Conservation (phyloP, 2,329 filamentous ascomycete genomes). For the Ceratocystiopsis brevicomis region DNA sequence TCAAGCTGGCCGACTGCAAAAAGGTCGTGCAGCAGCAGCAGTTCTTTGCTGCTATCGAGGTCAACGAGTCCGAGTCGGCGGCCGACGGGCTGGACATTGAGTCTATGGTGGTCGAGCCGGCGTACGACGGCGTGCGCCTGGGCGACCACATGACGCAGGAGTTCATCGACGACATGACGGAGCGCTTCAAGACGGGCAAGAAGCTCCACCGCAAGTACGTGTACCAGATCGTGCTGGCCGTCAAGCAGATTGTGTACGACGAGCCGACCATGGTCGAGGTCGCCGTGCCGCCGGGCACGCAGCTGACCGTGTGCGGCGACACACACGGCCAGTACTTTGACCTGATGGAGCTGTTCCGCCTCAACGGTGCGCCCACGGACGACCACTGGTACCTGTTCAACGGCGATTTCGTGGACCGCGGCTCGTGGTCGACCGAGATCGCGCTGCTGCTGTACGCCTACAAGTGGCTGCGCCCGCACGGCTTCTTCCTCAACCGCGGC, state of each 20-base stretch:
- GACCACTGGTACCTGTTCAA: constrained; percentile 95
- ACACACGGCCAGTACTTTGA: constrained; percentile 98
- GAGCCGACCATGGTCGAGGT: constrained; percentile 96
- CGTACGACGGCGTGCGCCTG: constrained; percentile 69
- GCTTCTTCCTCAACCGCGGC: constrained; percentile 89
- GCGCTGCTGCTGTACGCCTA: constrained; percentile 84
- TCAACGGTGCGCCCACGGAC: constrained; percentile 69
- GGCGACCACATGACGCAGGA: constrained; percentile 80
- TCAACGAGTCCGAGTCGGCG: constrained; percentile 79
- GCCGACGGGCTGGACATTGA: constrained; percentile 81
- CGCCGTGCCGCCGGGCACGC: constrained; percentile 55
- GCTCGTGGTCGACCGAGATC: constrained; percentile 96
- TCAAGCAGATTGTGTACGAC: constrained; percentile 74
- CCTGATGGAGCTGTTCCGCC: constrained; percentile 82
- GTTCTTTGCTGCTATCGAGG: constrained; percentile 88
- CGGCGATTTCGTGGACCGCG: constrained; percentile 93
- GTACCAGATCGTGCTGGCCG: constrained; percentile 83
- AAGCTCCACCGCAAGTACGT: constrained; percentile 92
- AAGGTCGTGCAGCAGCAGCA: constrained; percentile 84
- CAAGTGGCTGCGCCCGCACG: constrained; percentile 79
- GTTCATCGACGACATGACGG: constrained; percentile 94
- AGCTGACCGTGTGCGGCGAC: constrained; percentile 88
- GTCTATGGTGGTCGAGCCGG: constrained; percentile 60
- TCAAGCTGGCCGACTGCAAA: constrained; percentile 83
- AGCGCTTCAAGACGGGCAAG: constrained; percentile 90